These are phyloP conservation scores for Gossypium mustelinum DNA, from an alignment of 345 rosid genomes.

Conservation along the genomic window DNA sequence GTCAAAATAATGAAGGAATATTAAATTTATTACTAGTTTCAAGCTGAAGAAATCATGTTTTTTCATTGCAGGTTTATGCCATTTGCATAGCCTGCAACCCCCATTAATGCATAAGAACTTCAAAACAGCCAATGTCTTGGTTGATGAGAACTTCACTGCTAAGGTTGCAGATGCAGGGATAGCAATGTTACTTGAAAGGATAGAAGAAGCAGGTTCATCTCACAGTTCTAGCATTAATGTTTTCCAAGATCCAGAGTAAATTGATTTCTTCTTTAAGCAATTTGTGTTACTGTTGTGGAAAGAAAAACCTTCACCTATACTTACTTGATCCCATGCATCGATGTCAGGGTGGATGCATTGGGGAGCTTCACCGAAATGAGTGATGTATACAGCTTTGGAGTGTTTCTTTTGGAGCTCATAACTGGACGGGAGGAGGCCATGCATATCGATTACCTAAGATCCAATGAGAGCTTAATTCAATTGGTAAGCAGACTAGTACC, in stretches of 20 bases:
- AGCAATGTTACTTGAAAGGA: slow-evolving; percentile 35
- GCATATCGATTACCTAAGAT: slow-evolving; percentile 25
- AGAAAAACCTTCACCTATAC: not conserved
- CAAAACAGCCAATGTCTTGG: slow-evolving; percentile 63
- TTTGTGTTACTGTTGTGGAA: slow-evolving; percentile 9
- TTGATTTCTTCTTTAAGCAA: slow-evolving; percentile 11
- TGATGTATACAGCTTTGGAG: slow-evolving; percentile 65
- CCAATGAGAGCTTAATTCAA: slow-evolving; percentile 38
- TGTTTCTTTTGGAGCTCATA: slow-evolving; percentile 64
- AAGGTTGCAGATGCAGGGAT: slow-evolving; percentile 60
- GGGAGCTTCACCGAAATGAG: slow-evolving; percentile 41
- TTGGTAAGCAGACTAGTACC: slow-evolving; percentile 35
- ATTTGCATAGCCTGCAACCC: slow-evolving; percentile 54
- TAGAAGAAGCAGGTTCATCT: slow-evolving; percentile 53
- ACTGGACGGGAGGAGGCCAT: slow-evolving; percentile 41
- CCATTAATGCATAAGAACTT: slow-evolving; percentile 64
- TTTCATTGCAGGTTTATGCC: slow-evolving; percentile 48
- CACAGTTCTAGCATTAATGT: slow-evolving; percentile 26
- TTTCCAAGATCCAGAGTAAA: slow-evolving; percentile 65
- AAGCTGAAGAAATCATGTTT: slow-evolving; percentile 1
- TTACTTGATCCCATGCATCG: not conserved
- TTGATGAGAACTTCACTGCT: slow-evolving; percentile 58
- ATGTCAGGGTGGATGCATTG: slow-evolving; percentile 34
- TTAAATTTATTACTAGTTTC: not conserved
- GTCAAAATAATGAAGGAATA: slow-evolving; percentile 5